These are phyloP conservation scores for Lactifluus echinatus DNA, from an alignment of 768 basidiomycete genomes.

Conservation along the genomic window DNA sequence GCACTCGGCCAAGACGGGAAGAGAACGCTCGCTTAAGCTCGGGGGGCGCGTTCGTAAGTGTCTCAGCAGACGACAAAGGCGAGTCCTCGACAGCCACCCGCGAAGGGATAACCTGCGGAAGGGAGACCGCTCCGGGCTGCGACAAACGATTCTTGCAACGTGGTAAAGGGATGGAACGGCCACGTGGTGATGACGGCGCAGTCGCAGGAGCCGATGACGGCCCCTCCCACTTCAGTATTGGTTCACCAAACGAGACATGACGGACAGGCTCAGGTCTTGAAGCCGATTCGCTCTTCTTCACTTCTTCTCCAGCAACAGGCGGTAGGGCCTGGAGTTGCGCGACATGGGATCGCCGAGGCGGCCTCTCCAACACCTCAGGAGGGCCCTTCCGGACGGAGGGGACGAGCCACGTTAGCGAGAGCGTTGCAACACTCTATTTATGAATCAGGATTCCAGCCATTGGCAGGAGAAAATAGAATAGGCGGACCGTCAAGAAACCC, in stretches of 20 bases:
- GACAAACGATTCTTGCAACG: background rate
- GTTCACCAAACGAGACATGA: slow-evolving; percentile 15
- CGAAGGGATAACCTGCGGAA: background rate
- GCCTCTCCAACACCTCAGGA: background rate
- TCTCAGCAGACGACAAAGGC: slow-evolving; percentile 14
- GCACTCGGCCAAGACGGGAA: slow-evolving; percentile 4
- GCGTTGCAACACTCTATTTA: slow-evolving; percentile 9
- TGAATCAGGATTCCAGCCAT: background rate
- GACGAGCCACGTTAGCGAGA: slow-evolving; percentile 13
- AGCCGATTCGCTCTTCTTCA: background rate
- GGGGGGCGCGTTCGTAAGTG: slow-evolving; percentile 2
- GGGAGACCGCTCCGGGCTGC: background rate
- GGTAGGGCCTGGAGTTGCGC: background rate
- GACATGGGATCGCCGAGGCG: background rate
- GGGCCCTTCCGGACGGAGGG: background rate
- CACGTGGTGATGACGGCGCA: background rate
- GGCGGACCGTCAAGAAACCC: slow-evolving; percentile 15
- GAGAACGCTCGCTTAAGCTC: slow-evolving; percentile 5
- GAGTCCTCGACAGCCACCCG: background rate
- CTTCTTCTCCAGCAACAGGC: background rate
- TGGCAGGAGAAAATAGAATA: background rate
- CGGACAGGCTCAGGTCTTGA: slow-evolving; percentile 1
- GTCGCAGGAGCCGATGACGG: background rate
- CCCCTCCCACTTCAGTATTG: background rate
- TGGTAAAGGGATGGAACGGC: background rate